A percentile compares a stretch with the other conserved stretches of the same genome.
Conservation (phyloP, 1,139 yeast genomes). For the Blastobotrys petasosporus region DNA sequence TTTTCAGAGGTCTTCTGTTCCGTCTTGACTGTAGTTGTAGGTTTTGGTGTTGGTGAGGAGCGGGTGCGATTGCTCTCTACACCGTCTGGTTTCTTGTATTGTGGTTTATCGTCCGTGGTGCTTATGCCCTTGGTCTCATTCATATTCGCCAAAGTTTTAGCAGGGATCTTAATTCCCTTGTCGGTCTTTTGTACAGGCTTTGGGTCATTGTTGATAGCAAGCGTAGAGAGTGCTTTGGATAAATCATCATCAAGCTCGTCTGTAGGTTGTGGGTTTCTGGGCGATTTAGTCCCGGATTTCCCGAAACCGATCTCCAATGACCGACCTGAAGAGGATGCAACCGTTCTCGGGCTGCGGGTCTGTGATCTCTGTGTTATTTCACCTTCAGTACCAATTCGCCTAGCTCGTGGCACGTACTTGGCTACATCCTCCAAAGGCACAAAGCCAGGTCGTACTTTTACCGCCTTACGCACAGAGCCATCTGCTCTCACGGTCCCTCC, state of each 20-base stretch:
- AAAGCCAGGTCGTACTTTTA: slow-evolving; percentile 38
- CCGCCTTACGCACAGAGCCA: slow-evolving; percentile 35
- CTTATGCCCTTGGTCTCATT: neutral
- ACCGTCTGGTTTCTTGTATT: no score
- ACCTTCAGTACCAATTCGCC: slow-evolving; percentile 8
- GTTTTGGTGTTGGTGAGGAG: no score
- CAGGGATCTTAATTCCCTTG: neutral
- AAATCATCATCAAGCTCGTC: slow-evolving; percentile 8
- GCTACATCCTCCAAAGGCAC: slow-evolving; percentile 36
- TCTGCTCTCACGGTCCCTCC: slow-evolving; percentile 36
- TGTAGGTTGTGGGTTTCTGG: neutral
- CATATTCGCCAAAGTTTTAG: neutral
- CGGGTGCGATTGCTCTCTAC: no score
- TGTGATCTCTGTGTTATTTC: neutral
- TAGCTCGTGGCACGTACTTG: slow-evolving; percentile 28
- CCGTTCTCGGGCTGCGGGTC: no score
- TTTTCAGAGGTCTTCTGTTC: no score
- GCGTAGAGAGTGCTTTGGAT: slow-evolving; percentile 6
- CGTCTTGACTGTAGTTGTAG: no score
- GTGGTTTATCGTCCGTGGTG: neutral
- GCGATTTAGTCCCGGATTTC: neutral
- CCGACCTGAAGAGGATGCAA: no score
- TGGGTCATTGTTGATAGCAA: slow-evolving; percentile 6
- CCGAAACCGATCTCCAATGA: no score
- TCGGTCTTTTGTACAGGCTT: no score